Evolutionary conservation across 148 eudicot species (phyloP).

Genomic region (Rhododendron vialii): DNA sequence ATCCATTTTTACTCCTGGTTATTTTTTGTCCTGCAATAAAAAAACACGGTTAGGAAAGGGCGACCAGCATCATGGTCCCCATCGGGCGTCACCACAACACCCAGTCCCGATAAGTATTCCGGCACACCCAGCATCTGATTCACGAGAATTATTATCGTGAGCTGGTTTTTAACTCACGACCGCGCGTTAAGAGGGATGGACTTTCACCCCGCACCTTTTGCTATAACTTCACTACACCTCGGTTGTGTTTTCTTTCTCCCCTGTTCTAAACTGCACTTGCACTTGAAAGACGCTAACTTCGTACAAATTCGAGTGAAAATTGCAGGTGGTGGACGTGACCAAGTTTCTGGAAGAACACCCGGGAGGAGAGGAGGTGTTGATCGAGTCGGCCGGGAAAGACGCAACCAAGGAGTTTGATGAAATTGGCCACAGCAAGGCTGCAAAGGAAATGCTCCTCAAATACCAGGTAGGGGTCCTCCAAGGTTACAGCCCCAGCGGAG

Average conservation of each 20-base stretch:
- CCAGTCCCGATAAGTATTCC: too few species aligned
- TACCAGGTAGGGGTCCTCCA: constrained; percentile 34
- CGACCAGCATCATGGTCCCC: not conserved
- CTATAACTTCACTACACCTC: too few species aligned
- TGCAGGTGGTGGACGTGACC: constrained; percentile 36
- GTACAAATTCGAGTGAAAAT: too few species aligned
- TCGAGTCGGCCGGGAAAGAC: constrained; percentile 40
- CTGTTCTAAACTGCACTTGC: too few species aligned
- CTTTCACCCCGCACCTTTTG: too few species aligned
- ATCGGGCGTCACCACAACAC: not conserved
- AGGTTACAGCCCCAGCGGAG: constrained; percentile 17
- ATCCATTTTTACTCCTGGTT: too few species aligned
- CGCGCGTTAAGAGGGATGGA: too few species aligned
- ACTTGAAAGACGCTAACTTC: not conserved
- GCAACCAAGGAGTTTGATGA: constrained; percentile 31
- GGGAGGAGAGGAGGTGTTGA: constrained; percentile 36
- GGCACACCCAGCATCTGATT: not conserved
- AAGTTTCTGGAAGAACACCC: constrained; percentile 42
- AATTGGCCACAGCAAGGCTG: constrained; percentile 40
- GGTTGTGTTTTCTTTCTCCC: too few species aligned
- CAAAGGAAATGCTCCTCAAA: constrained; percentile 26
- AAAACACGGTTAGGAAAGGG: not conserved
- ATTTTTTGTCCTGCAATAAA: too few species aligned
- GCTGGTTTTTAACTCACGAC: too few species aligned
- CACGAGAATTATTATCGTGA: not conserved